A percentile compares a stretch with the other conserved stretches of the same genome.
Evolutionary conservation across 129 eudicot genomes (phyloP).

Genomic region (Heracleum sosnowskyi): DNA sequence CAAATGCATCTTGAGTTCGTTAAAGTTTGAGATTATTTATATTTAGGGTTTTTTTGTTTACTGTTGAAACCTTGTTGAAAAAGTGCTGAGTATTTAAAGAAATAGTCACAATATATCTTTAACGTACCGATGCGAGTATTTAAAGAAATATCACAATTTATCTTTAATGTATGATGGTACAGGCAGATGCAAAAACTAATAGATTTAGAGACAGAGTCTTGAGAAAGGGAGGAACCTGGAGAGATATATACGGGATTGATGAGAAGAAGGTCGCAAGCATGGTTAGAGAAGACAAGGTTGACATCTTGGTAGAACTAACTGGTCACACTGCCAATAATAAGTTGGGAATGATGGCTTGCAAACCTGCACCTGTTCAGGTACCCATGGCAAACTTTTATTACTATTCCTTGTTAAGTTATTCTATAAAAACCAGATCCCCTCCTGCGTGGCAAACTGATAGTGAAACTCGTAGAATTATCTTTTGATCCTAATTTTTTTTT

Average conservation of each 20-base stretch:
- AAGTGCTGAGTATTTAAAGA: neutral
- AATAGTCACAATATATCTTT: slow-evolving; percentile 13
- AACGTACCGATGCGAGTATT: neutral
- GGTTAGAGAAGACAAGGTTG: slow-evolving; percentile 92
- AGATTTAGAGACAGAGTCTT: slow-evolving; percentile 74
- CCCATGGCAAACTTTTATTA: neutral
- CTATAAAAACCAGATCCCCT: neutral
- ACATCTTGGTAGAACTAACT: slow-evolving; percentile 94
- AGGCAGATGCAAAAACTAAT: slow-evolving; percentile 95
- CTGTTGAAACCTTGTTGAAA: neutral
- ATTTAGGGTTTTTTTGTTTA: neutral
- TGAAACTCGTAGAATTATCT: neutral
- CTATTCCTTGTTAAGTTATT: neutral
- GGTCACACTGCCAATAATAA: slow-evolving; percentile 98
- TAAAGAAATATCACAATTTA: neutral
- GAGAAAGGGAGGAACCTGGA: slow-evolving; percentile 85
- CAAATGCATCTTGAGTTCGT: neutral
- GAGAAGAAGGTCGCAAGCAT: slow-evolving; percentile 89
- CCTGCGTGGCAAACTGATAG: neutral
- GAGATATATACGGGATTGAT: slow-evolving; percentile 88
- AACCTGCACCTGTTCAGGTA: slow-evolving; percentile 97
- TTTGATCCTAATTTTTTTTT: neutral
- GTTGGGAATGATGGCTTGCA: slow-evolving; percentile 95
- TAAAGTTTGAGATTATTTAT: neutral
- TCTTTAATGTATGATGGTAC: slow-evolving; percentile 23